Conservation (phyloP, 1,139 yeast species). For the Arxiozyma slooffiae region DNA sequence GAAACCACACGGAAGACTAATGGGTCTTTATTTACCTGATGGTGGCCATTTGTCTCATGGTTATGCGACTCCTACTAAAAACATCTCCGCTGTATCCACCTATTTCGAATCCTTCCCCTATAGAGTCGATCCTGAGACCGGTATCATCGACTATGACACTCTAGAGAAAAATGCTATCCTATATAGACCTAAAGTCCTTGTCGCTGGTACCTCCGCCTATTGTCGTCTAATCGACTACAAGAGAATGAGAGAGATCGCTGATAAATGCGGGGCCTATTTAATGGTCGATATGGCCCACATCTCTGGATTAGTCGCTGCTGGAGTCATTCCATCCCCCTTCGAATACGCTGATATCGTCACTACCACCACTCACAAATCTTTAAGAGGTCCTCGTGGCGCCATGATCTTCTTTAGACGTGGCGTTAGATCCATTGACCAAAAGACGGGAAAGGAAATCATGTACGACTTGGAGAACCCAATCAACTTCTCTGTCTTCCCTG, state of each 20-base stretch:
- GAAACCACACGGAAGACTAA: conserved; percentile 89
- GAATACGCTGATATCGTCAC: conserved; percentile 95
- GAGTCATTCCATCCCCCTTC: conserved; percentile 93
- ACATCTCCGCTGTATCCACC: conserved; percentile 90
- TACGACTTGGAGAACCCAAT: conserved; percentile 92
- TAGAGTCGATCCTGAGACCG: conserved; percentile 84
- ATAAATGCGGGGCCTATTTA: conserved; percentile 90
- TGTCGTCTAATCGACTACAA: conserved; percentile 90
- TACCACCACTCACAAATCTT: conserved; percentile 94
- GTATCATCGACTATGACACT: conserved; percentile 89
- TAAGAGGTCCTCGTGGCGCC: conserved; percentile 99
- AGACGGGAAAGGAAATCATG: conserved; percentile 80
- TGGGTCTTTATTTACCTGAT: conserved; percentile 96
- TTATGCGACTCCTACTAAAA: conserved; percentile 90
- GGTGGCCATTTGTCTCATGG: conserved; percentile 99
- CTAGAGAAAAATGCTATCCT: conserved; percentile 81
- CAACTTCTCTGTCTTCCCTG: conserved; percentile 98
- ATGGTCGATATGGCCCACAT: conserved; percentile 98
- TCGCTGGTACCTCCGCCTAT: conserved; percentile 97
- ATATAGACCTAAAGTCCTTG: conserved; percentile 90
- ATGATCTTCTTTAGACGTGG: conserved; percentile 98
- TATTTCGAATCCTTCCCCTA: conserved; percentile 98
- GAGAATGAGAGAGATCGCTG: conserved; percentile 94
- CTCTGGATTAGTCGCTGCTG: conserved; percentile 92
- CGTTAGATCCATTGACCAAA: conserved; percentile 75